Evolutionary conservation across 768 basidiomycete genomes (phyloP).

Genomic region (Tulasnella sp.): DNA sequence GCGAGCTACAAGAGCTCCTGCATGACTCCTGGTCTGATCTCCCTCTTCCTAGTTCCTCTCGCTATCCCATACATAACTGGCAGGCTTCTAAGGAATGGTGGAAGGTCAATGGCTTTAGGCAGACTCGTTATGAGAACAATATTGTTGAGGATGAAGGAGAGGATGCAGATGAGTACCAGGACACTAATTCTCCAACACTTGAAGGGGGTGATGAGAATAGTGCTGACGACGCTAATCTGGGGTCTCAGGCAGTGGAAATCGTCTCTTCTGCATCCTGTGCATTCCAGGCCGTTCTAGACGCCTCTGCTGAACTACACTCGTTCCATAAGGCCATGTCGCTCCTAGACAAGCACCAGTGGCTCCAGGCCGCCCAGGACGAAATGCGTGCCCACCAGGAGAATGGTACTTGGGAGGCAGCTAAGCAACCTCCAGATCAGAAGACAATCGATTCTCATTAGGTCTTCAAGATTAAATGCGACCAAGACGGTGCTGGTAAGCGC

Average conservation of each 20-base stretch:
- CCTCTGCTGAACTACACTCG: not conserved
- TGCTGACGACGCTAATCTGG: not conserved
- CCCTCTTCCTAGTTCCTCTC: not conserved
- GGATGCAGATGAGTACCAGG: not conserved
- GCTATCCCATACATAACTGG: not conserved
- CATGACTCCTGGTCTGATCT: not conserved
- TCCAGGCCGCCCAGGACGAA: constrained; percentile 10
- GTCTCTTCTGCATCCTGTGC: not conserved
- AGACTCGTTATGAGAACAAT: not conserved
- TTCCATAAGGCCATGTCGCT: not conserved
- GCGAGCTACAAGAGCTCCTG: not conserved
- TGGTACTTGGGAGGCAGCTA: constrained; percentile 20
- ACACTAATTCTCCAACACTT: not conserved
- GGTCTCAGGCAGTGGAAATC: not conserved
- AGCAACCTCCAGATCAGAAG: constrained; percentile 19
- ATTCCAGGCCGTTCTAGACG: not conserved
- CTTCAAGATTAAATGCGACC: constrained; percentile 31
- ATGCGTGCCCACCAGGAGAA: constrained; percentile 15
- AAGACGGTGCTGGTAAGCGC: constrained; percentile 26
- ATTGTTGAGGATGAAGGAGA: not conserved
- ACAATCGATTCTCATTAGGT: constrained; percentile 30
- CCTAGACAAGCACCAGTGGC: too few species aligned
- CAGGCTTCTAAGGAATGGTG: not conserved
- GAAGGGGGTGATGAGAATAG: not conserved
- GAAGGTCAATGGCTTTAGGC: not conserved